Base-by-base conservation (phyloP, 805 yeast genomes). In the Kazachstania africana region DNA sequence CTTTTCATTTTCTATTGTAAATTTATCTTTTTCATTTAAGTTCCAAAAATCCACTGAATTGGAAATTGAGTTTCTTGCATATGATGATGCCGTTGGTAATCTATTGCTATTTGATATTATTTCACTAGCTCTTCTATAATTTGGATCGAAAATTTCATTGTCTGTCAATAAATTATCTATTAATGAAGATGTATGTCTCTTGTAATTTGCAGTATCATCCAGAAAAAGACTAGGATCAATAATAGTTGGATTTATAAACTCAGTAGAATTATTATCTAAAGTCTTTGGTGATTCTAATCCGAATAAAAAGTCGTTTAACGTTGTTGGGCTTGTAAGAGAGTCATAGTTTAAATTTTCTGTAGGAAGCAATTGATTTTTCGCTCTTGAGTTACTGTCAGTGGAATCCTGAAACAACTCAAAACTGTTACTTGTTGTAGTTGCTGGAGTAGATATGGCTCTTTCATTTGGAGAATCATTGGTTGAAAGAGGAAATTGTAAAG, bases 1-100 rank as follows among this genome's bases (percentile, higher is more conserved):
- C 28, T 28, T 32, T 32, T 17, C 16, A 10, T 10, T 16, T 6
- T 16, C 15, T 28, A 16, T 24, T 5, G 12, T 17, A 12, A n/a
- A 18, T 18, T 24, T 27, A 9, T 14, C 22, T 5, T 17, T 12
- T 17, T 26, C 14, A 22, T 18, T 16, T 16, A 13, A n/a, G 22
- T 30, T 34, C 57, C 57, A 50, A 25, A 46, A 40, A 34, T 53
- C 53, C 8, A 46, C 33, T 14, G 39, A 33, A 25, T 50, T 46
- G 12, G 58, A 53, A 14, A 53, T 51, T 8, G 57, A 50, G n/a
- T 43, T 44, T 15, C 56, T 38, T 4, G 42, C 35, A 15, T 36
- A 41, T 2, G 43, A 37, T 1, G 42, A 30, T 28, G 27, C 31
- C 8, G 14, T 8, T 12, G 31, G 33, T 4, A 34, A 17, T 3